These are phyloP conservation scores for Ramaria rubella DNA, from an alignment of 768 basidiomycete genomes.

Conservation along the genomic window DNA sequence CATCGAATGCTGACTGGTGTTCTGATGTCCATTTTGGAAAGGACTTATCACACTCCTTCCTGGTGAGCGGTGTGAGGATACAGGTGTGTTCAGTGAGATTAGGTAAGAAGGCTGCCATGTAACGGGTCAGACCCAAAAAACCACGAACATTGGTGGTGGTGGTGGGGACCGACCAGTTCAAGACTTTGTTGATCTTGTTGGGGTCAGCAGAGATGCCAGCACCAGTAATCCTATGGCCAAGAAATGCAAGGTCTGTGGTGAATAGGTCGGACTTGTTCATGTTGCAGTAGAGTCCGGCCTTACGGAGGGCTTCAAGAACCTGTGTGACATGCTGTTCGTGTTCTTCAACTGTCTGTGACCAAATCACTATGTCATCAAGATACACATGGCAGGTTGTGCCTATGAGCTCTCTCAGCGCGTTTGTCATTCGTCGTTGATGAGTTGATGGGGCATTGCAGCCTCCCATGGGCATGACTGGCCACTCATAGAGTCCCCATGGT, in stretches of 20 bases:
- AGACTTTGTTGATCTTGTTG: conserved; percentile 22
- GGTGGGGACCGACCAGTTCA: conserved; percentile 25
- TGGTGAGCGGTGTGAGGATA: conserved; percentile 23
- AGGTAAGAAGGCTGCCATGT: conserved; percentile 26
- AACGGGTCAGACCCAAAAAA: conserved; percentile 26
- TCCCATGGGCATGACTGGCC: conserved; percentile 13
- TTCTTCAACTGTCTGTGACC: conserved; percentile 31
- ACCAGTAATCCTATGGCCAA: conserved; percentile 28
- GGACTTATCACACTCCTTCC: conserved; percentile 13
- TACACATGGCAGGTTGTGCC: conserved; percentile 40
- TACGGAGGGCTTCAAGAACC: conserved; percentile 24
- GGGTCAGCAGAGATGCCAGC: conserved; percentile 25
- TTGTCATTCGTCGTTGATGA: conserved; percentile 29
- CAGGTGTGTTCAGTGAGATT: conserved; percentile 23
- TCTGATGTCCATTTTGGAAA: conserved; percentile 24
- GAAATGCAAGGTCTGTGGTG: conserved; percentile 22
- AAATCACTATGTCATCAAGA: conserved; percentile 41
- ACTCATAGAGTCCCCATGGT: conserved; percentile 13
- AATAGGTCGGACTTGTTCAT: conserved; percentile 27
- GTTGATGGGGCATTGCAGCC: conserved; percentile 28
- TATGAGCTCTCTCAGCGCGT: conserved; percentile 27
- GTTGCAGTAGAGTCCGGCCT: conserved; percentile 26
- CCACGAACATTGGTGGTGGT: conserved; percentile 19
- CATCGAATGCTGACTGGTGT: conserved; percentile 31
- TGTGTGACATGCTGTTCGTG: conserved; percentile 26